phyloP scores from a whole-genome alignment of 495 filamentous ascomycete genomes.

The Oidiodendron maius region DNA sequence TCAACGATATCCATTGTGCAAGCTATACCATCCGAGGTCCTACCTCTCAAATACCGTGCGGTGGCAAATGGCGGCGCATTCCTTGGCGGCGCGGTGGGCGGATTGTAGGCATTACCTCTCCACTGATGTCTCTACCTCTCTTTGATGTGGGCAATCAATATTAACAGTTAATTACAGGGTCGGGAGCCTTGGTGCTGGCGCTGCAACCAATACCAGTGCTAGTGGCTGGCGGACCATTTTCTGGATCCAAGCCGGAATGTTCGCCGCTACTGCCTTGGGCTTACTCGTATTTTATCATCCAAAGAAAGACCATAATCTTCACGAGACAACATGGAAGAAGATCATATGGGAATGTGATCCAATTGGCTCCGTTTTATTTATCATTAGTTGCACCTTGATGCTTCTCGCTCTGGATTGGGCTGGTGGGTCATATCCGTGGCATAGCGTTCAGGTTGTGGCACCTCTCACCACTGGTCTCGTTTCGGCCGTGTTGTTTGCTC shows the following conservation, averaged over 20 bases:
- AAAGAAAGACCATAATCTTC: constrained; percentile 30
- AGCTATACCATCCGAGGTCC: constrained; percentile 47
- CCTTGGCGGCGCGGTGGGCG: constrained; percentile 41
- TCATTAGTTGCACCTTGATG: constrained; percentile 40
- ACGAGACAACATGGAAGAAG: constrained; percentile 34
- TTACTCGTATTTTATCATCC: constrained; percentile 47
- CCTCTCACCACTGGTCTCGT: constrained; percentile 40
- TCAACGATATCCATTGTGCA: constrained; percentile 47
- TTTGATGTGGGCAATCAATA: not conserved
- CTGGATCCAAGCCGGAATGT: constrained; percentile 53
- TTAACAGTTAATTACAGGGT: constrained; percentile 29
- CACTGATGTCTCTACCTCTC: not conserved
- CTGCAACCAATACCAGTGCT: constrained; percentile 38
- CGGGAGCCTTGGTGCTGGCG: constrained; percentile 41
- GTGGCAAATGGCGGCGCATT: constrained; percentile 46
- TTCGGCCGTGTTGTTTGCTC: constrained; percentile 35
- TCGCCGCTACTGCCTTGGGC: constrained; percentile 37
- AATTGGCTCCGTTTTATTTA: constrained; percentile 43
- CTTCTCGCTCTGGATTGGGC: constrained; percentile 49
- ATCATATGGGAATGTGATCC: constrained; percentile 47
- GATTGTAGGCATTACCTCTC: constrained; percentile 30
- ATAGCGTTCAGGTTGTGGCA: constrained; percentile 40
- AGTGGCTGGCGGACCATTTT: constrained; percentile 50
- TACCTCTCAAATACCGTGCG: constrained; percentile 47
- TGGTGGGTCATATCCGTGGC: constrained; percentile 43